Evolutionary conservation across 257 asterid species (phyloP).

Genomic region (Solanum ossicruentum): DNA sequence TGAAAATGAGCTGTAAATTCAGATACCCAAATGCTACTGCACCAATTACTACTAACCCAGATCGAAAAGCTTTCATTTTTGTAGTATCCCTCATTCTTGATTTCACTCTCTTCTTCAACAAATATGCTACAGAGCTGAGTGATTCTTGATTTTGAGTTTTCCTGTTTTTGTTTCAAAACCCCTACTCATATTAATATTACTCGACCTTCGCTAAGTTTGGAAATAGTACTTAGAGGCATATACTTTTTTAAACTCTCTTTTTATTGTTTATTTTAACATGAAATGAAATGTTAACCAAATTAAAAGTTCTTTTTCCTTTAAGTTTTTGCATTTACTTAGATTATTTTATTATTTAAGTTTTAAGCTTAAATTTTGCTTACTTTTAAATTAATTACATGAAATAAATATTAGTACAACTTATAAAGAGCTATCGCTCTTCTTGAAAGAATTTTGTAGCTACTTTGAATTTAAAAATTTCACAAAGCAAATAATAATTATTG

Average conservation of each 20-base stretch:
- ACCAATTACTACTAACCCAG: conserved; percentile 59
- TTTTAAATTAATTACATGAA: background rate
- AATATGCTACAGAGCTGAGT: background rate
- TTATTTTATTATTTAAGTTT: background rate
- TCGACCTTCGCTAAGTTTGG: background rate
- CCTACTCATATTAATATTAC: background rate
- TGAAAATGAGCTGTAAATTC: conserved; percentile 67
- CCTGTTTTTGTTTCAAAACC: background rate
- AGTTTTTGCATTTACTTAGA: background rate
- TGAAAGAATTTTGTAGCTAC: no score
- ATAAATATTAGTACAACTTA: background rate
- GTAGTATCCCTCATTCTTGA: conserved; percentile 40
- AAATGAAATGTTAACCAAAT: background rate
- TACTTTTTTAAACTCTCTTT: background rate
- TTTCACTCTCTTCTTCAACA: background rate
- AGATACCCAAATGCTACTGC: conserved; percentile 75
- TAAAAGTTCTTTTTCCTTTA: no score
- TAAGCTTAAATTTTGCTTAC: background rate
- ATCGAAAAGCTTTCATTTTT: conserved; percentile 64
- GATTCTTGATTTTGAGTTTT: background rate
- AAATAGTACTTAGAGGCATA: background rate
- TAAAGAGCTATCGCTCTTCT: no score
- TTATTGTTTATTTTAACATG: background rate
- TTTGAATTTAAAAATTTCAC: no score
- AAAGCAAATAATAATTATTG: no score